phyloP scores from a whole-genome alignment of 2,329 filamentous ascomycete genomes.

The Didymella exigua region DNA sequence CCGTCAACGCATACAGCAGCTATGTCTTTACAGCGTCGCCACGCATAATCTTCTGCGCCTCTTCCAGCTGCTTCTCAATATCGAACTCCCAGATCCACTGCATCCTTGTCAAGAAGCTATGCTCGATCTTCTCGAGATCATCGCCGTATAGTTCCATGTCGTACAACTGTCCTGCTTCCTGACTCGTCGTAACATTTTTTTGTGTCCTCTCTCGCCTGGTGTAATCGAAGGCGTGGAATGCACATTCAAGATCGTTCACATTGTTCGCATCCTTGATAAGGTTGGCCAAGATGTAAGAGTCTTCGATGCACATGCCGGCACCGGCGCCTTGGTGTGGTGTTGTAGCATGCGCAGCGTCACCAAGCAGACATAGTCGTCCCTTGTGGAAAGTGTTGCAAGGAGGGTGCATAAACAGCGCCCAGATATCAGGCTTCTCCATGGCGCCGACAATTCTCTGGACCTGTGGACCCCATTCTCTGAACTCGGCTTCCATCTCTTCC shows the following conservation, averaged over 20 bases:
- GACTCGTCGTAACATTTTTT: slow-evolving; percentile 37
- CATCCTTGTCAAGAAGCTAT: slow-evolving; percentile 41
- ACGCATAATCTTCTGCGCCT: slow-evolving; percentile 38
- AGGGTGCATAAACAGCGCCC: slow-evolving; percentile 62
- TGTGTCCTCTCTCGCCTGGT: slow-evolving; percentile 37
- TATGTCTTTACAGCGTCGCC: slow-evolving; percentile 15
- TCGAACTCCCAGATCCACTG: slow-evolving; percentile 52
- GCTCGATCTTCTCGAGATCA: slow-evolving; percentile 47
- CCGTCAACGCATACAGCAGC: not conserved
- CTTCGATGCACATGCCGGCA: slow-evolving; percentile 63
- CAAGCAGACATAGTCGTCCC: slow-evolving; percentile 56
- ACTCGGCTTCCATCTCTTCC: slow-evolving; percentile 42
- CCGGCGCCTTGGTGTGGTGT: slow-evolving; percentile 63
- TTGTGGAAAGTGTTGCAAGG: slow-evolving; percentile 55
- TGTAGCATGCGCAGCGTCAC: slow-evolving; percentile 63
- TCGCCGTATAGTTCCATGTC: slow-evolving; percentile 49
- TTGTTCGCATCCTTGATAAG: slow-evolving; percentile 37
- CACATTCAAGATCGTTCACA: slow-evolving; percentile 41
- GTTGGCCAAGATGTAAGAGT: slow-evolving; percentile 49
- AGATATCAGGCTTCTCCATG: slow-evolving; percentile 60
- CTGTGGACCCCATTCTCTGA: slow-evolving; percentile 35
- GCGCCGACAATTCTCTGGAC: slow-evolving; percentile 41
- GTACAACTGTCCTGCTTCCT: slow-evolving; percentile 46
- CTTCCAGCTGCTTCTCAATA: slow-evolving; percentile 42
- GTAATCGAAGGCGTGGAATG: slow-evolving; percentile 39